A percentile compares a stretch with the other conserved stretches of the same genome.
phyloP scores from a whole-genome alignment of 805 yeast species.

The Kodamaea restingae region DNA sequence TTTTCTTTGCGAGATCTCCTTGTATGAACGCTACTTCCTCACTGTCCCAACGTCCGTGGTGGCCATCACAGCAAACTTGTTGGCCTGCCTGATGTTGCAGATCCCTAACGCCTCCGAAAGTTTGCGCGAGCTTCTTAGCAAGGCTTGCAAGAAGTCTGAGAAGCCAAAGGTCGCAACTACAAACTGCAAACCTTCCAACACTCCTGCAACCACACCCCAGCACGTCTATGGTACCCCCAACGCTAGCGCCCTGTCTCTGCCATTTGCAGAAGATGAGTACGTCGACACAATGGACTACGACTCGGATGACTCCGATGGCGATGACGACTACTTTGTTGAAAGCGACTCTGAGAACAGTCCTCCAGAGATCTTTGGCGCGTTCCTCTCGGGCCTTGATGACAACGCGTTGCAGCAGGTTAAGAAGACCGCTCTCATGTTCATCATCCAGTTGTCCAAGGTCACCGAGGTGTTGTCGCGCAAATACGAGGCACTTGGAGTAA shows the following conservation, averaged over 20 bases:
- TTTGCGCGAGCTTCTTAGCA: constrained; percentile 22
- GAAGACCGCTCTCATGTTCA: constrained; percentile 40
- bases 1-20: constrained; percentile 51
- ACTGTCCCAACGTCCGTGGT: constrained; percentile 44
- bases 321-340: constrained; percentile 21
- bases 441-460: constrained; percentile 40
- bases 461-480: constrained; percentile 52
- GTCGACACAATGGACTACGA: background rate
- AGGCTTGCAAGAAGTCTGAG: constrained; percentile 4
- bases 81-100: constrained; percentile 53
- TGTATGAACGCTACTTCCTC: constrained; percentile 48
- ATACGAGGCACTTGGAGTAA: constrained; percentile 49
- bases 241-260: background rate
- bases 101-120: constrained; percentile 40
- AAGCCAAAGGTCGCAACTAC: background rate
- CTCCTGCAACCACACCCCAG: too few species aligned
- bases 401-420: constrained; percentile 36
- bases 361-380: constrained; percentile 44
- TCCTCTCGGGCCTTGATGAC: constrained; percentile 46
- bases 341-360: constrained; percentile 34
- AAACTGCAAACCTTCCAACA: background rate
- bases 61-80: constrained; percentile 45
- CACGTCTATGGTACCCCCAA: background rate
- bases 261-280: too few species aligned
- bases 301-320: constrained; percentile 6